Conservation (phyloP, 192 early-diverging fungal genomes). For the Entomortierella lignicola region DNA sequence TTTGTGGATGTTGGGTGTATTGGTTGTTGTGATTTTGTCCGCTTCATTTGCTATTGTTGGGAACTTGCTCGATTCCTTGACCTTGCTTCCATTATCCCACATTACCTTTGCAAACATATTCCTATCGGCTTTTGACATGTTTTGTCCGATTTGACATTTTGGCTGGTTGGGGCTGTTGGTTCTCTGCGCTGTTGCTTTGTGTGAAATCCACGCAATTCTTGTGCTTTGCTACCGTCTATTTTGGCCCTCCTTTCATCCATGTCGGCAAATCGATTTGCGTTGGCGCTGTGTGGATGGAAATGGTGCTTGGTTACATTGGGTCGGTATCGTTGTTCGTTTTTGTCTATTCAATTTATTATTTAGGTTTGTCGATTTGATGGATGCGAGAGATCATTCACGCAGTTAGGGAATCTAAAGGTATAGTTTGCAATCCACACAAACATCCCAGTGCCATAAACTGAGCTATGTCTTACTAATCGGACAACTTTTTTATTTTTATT, state of each 20-base stretch:
- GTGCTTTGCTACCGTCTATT: conserved; percentile 47
- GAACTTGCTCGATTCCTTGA: conserved; percentile 1
- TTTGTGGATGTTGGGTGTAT: neutral
- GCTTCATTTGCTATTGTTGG: conserved; percentile 15
- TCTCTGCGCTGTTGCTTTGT: conserved; percentile 50
- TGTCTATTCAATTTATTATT: conserved; percentile 10
- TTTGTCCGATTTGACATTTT: conserved; percentile 15
- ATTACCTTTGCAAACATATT: conserved; percentile 27
- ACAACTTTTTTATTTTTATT: no score
- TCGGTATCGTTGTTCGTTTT: neutral
- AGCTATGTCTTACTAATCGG: no score
- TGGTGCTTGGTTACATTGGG: conserved; percentile 31
- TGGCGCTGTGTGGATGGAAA: conserved; percentile 30
- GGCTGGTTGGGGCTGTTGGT: conserved; percentile 51
- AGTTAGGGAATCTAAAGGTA: conserved; percentile 75
- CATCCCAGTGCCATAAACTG: no score
- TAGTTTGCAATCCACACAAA: neutral
- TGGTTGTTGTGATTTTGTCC: conserved; percentile 9
- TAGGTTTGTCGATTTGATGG: conserved; percentile 74
- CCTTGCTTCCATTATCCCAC: conserved; percentile 24
- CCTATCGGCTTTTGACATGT: conserved; percentile 7
- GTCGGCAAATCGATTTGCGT: conserved; percentile 29
- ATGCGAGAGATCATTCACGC: conserved; percentile 80
- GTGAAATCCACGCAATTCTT: conserved; percentile 29
- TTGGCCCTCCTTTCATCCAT: conserved; percentile 37